Evolutionary conservation across 768 basidiomycete genomes (phyloP).

Genomic region (Coprinopsis strossmayeri): DNA sequence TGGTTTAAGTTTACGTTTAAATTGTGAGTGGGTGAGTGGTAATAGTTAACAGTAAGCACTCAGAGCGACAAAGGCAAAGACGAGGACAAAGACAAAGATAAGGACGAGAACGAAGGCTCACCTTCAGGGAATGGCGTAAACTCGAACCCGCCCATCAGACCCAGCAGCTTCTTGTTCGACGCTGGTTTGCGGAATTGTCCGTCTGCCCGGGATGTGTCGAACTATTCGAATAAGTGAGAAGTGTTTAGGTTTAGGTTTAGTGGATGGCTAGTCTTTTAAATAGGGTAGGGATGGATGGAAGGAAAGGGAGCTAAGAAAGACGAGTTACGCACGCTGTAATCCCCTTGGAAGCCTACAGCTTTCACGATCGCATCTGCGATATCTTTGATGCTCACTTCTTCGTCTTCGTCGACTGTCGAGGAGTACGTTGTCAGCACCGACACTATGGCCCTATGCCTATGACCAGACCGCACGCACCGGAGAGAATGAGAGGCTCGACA

Average conservation of each 20-base stretch:
- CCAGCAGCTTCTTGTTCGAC: constrained; percentile 80
- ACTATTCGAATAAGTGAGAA: constrained; percentile 35
- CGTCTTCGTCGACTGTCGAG: constrained; percentile 77
- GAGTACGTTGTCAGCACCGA: no score
- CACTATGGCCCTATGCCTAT: no score
- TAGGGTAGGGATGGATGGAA: no score
- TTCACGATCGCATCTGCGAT: constrained; percentile 90
- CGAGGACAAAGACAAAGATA: no score
- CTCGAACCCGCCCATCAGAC: constrained; percentile 72
- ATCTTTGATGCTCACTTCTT: constrained; percentile 89
- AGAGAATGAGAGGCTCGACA: constrained; percentile 90
- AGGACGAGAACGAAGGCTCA: constrained; percentile 22
- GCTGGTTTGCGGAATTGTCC: constrained; percentile 97
- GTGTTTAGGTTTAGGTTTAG: no score
- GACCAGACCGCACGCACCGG: constrained; percentile 45
- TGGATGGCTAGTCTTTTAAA: no score
- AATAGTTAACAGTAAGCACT: no score
- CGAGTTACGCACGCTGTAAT: constrained; percentile 50
- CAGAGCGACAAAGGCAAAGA: no score
- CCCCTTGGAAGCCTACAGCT: constrained; percentile 70
- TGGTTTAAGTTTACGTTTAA: no score
- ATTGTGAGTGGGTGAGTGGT: no score
- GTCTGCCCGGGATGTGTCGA: constrained; percentile 79
- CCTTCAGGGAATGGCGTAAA: constrained; percentile 91
- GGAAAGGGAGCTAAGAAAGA: constrained; percentile 1